Evolutionary conservation across 805 yeast species (phyloP), one percentile per base, ranked within the genome.

Genomic region (Starmerella kuoi): DNA sequence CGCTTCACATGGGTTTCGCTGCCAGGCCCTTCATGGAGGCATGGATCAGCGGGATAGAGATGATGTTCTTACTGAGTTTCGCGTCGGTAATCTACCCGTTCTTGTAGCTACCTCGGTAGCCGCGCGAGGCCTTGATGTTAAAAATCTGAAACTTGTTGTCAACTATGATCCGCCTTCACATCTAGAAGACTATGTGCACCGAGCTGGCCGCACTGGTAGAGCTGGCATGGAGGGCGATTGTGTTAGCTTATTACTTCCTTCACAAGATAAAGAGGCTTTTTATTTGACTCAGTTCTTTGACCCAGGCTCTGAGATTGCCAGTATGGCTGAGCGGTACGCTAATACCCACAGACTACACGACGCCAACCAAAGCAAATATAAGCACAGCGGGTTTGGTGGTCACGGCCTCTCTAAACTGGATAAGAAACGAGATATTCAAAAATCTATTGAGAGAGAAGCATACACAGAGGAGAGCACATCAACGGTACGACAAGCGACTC

Each of bases 191-290:
- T 91, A 91, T 56, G 88, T 91, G 11, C 98, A 91, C 62, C 71
- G 97, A 7, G 94, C 87, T 1, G 98, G 98, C 0, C 67, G 98
- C 44, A 91, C 98, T 0, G 98, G 96, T 0, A 68, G 98, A 46
- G 97, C 96, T 1, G 91, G 91, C 0, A 69, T 70, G 27, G 63
- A 61, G 3, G 98, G 98, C 2, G 65, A 66, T 2, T 79, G 80
- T n/a, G 66, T 85, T 3, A 81, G 96, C 0, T 73, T 88, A 49
- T 65, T 91, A 4, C 64, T 76, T 1, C 63, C 71, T 0, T 62
- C 63, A 18, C 86, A 86, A 54, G 79, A 71, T 30, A 64, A 79
- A 41, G 68, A 73, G 15, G 82, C 85, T 1, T 62, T 69, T 18
- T 94, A 81, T 55, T 66, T 86, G 15, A 74, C 79, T 0, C 75